Base-by-base conservation (phyloP, 2,329 filamentous ascomycete species). In the Ophiostoma angusticollis region DNA sequence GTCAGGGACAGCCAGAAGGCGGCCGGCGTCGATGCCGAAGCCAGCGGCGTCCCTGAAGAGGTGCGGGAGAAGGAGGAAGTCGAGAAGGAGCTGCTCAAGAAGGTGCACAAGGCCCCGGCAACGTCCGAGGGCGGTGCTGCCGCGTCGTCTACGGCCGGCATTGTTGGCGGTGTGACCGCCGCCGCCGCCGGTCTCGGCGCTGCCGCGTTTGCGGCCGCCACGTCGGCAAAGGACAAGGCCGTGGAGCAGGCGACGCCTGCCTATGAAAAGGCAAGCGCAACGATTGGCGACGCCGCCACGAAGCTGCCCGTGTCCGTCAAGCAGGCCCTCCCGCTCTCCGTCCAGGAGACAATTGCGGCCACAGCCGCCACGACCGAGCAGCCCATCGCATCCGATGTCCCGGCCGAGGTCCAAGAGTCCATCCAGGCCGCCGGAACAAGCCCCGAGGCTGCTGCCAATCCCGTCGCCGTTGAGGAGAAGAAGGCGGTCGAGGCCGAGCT, bases 1-100 rank as follows among this genome's bases (percentile, higher is more conserved):
- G 81, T 86, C 37, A 78, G 72, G 53, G 73, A 84, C 52, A 84
- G 78, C 60, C 80, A 86, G 53, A 65, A 76, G 48, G 70, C 77
- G 54, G 79, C 80, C 16, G 59, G 72, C 38, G 64, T 67, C 31
- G 61, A 66, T 6, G 73, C 80, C n/a, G 81, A 84, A 54, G 80
- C 82, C 9, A 78, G 77, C 48, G 78, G 69, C 27, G 65, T 75
- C 42, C 61, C 73, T 22, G 65, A 70, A 30, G 79, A 80, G 51
- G 78, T 86, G 7, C 58, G 67, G 48, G 80, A 83, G 50, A 86
- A 86, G 71, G 73, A 71, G 42, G 65, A 69, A 42, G 67, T 85
- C 4, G 81, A 86, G 62, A 63, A 74, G 29, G 80, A 85, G 61
- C 68, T 85, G 38, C 70, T 80, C 57, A 63, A 68, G 9, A 80